Conservation (phyloP, 345 rosid genomes). For the Salix caprea region DNA sequence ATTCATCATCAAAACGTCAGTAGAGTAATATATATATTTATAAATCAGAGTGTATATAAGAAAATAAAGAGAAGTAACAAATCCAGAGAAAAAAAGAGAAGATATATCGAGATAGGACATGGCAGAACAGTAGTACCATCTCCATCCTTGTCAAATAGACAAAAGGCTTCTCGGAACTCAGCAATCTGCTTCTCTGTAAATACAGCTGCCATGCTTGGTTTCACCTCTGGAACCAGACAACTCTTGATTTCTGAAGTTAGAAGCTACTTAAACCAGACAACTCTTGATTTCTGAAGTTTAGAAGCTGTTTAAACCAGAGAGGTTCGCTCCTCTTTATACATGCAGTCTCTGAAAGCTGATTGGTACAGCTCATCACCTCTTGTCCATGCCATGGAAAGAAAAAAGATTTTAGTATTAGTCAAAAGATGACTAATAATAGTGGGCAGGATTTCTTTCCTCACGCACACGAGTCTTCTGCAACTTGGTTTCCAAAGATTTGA, state of each 20-base stretch:
- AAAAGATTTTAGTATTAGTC: neutral
- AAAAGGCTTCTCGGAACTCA: conserved; percentile 66
- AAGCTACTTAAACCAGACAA: neutral
- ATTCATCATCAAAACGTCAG: neutral
- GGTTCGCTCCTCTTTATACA: neutral
- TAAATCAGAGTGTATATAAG: too few relatives aligned
- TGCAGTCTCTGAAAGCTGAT: neutral
- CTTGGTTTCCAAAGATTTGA: neutral
- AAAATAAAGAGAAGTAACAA: neutral
- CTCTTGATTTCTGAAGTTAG: neutral
- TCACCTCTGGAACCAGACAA: neutral
- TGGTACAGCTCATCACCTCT: neutral
- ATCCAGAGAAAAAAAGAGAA: neutral
- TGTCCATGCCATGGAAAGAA: neutral
- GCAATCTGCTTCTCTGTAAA: conserved; percentile 42
- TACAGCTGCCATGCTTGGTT: conserved; percentile 20
- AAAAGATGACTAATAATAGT: neutral
- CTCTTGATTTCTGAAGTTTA: neutral
- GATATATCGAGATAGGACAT: neutral
- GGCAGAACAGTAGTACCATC: conserved; percentile 50
- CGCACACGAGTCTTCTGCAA: neutral
- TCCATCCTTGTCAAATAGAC: conserved; percentile 71
- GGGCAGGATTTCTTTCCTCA: neutral
- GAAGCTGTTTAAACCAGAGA: neutral
- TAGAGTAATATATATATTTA: neutral